Evolutionary conservation across 768 basidiomycete species (phyloP).

Genomic region (Tephrocybe sp.): DNA sequence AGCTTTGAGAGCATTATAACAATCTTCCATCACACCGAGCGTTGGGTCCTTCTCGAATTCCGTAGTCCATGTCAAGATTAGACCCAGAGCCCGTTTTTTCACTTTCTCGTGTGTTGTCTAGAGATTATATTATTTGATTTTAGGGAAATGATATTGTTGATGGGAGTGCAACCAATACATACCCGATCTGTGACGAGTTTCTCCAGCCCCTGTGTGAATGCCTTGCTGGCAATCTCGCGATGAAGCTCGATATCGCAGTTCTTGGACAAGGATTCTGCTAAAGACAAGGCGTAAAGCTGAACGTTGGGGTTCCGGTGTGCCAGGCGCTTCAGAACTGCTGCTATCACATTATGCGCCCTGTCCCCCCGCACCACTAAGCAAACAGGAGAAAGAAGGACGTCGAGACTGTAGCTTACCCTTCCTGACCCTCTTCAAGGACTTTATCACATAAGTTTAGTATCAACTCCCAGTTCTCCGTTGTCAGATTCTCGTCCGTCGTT

Average conservation of each 20-base stretch:
- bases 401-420: constrained; percentile 54
- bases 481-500: constrained; percentile 97
- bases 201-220: constrained; percentile 89
- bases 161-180: constrained; percentile 17
- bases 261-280: constrained; percentile 87
- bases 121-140: background rate
- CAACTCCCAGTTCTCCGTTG: constrained; percentile 93
- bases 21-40: constrained; percentile 88
- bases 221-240: constrained; percentile 83
- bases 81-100: constrained; percentile 63
- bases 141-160: background rate
- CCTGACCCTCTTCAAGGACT: constrained; percentile 83
- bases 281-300: constrained; percentile 87
- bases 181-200: constrained; percentile 88
- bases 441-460: constrained; percentile 96
- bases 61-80: constrained; percentile 80
- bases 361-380: constrained; percentile 4
- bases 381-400: background rate
- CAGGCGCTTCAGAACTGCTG: constrained; percentile 84
- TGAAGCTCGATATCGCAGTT: constrained; percentile 83
- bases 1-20: constrained; percentile 73
- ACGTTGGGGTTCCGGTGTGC: constrained; percentile 95
- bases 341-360: constrained; percentile 85
- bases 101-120: constrained; percentile 93
- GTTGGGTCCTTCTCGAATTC: constrained; percentile 80